A percentile compares a stretch with the other conserved stretches of the same genome.
Evolutionary conservation across 257 asterid species (phyloP).

Genomic region (Capsicum chinense): DNA sequence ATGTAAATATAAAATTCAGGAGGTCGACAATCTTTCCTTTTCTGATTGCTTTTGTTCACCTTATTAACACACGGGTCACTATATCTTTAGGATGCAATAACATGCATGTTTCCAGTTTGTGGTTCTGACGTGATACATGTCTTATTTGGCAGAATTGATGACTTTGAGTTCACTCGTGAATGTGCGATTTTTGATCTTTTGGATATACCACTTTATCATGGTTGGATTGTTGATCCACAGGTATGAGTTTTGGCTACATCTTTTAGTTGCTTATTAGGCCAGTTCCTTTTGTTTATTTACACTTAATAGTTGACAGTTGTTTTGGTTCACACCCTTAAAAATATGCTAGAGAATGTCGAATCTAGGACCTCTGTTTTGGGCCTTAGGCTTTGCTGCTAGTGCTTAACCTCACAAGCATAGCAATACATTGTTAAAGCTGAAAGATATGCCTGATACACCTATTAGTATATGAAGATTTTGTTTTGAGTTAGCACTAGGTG

Average conservation of each 20-base stretch:
- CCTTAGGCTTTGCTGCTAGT: not conserved
- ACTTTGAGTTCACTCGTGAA: constrained; percentile 95
- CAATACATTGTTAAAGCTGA: not conserved
- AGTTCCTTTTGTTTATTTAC: not conserved
- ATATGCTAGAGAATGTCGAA: not conserved
- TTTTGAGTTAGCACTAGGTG: not conserved
- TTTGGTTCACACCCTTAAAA: not conserved
- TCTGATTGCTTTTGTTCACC: constrained; percentile 26
- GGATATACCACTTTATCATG: constrained; percentile 98
- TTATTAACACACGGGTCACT: not conserved
- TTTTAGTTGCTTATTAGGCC: constrained; percentile 2
- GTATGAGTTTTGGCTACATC: constrained; percentile 45
- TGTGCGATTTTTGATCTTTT: constrained; percentile 95
- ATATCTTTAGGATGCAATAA: constrained; percentile 1
- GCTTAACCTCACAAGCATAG: not conserved
- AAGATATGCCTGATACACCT: not conserved
- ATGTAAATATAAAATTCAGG: constrained; percentile 83
- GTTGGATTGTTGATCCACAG: constrained; percentile 99
- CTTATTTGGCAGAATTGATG: constrained; percentile 70
- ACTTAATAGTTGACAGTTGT: not conserved
- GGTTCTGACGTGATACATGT: constrained; percentile 32
- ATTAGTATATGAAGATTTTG: not conserved
- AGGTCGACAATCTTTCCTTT: constrained; percentile 49
- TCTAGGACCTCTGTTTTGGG: not conserved
- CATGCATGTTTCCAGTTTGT: constrained; percentile 27